A percentile compares a stretch with the other conserved stretches of the same genome.
Conservation (phyloP, 169 alveolate species). For the Amoebophrya sp. region DNA sequence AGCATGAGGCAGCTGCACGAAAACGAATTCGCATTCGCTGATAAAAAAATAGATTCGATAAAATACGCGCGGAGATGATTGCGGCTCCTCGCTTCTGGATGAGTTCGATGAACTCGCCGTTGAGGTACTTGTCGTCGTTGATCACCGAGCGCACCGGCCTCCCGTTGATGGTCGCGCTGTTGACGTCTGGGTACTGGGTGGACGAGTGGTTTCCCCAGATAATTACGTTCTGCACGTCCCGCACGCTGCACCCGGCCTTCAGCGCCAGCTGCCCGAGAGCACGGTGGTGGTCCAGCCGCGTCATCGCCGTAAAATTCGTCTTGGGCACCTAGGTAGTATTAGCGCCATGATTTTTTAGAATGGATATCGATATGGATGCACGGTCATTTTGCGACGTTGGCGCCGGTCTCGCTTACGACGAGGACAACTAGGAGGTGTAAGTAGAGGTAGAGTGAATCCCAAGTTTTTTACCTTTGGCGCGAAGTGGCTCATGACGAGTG, state of each 20-base stretch:
- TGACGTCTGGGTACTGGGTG: background rate
- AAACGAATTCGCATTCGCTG: too few species aligned
- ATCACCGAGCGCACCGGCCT: background rate
- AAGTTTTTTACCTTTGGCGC: background rate
- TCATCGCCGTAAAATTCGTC: background rate
- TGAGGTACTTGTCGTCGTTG: background rate
- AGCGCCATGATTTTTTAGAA: too few species aligned
- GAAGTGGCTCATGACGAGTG: background rate
- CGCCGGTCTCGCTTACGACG: too few species aligned
- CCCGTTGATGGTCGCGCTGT: background rate
- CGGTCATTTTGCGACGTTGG: too few species aligned
- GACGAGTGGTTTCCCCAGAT: background rate
- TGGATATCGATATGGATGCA: too few species aligned
- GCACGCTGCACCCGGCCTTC: background rate
- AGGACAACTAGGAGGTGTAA: too few species aligned
- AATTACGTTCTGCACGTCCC: background rate
- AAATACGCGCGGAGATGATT: background rate
- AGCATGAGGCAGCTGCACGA: too few species aligned
- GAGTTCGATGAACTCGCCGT: background rate
- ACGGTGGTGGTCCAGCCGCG: background rate
- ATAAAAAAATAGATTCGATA: too few species aligned
- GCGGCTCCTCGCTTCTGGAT: background rate
- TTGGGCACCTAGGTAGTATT: background rate
- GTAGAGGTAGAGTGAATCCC: too few species aligned
- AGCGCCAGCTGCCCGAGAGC: background rate